Evolutionary conservation across 768 basidiomycete species (phyloP), one percentile per base, ranked within the genome.

Genomic region (Lentinus brumalis): DNA sequence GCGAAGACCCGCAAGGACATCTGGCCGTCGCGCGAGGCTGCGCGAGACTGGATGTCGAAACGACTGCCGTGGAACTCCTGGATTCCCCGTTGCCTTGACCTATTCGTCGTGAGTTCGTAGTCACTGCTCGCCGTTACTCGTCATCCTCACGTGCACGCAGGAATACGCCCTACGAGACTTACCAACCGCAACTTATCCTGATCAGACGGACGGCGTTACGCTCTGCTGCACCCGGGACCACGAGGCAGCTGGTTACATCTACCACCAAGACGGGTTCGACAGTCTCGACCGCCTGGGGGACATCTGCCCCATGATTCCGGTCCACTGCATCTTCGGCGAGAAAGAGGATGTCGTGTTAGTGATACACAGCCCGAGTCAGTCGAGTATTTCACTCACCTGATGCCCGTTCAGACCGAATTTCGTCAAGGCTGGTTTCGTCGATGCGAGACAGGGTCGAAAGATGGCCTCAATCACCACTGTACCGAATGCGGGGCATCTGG

Each of bases 161-260:
- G 52, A 62, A 30, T 50, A 62, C 18, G 60, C 42, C 7, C 47
- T 67, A 26, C 45, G 44, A 18, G 58, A 60, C n/a, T 60, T 71
- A 4, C 70, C 69, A 30, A 70, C 67, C 2, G 47, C 46, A 2
- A 52, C 46, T 5, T 70, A 69, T 54, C 70, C 69, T 0, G 65
- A 67, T 51, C 47, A 64, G 39, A 54, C 42, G 31, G 64, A 66
- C 21, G 70, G 69, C 29, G 69, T 70, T 3, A 70, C 70, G 15
- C 60, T 71, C 18, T 60, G 56, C 18, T 65, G 66, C 38, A 39
- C 70, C 4, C 61, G 61, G 5, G 51, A 52, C 4, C 59, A 67
- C 18, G 70, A 70, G 53, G 63, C 50, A 8, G 70, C 61, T 11
- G n/a, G 64, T 14, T 61, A 67, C 63, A 59, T 53, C 2, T 65